Evolutionary conservation across 2,329 filamentous ascomycete genomes (phyloP).

Genomic region (Colletotrichum siamense): DNA sequence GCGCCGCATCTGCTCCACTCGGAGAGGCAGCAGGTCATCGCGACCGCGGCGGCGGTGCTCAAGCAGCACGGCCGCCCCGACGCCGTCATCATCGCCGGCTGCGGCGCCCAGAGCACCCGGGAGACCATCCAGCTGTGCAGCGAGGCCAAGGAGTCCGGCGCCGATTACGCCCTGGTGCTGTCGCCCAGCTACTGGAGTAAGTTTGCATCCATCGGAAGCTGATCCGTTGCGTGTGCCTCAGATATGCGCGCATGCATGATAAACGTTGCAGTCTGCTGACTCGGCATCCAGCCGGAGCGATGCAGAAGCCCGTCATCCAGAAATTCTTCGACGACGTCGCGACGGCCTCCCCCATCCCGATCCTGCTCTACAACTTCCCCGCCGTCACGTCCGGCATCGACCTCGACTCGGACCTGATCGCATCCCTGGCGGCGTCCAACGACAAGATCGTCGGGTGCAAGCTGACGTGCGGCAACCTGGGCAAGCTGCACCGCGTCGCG

Average conservation of each 20-base stretch:
- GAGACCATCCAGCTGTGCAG: constrained; percentile 65
- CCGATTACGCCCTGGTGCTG: constrained; percentile 66
- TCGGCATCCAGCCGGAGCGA: constrained; percentile 40
- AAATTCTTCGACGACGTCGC: constrained; percentile 67
- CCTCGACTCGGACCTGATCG: constrained; percentile 68
- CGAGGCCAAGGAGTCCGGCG: constrained; percentile 65
- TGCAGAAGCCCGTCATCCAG: constrained; percentile 61
- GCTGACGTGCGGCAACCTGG: constrained; percentile 68
- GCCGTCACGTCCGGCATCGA: constrained; percentile 72
- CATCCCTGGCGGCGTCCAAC: constrained; percentile 51
- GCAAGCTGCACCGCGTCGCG: constrained; percentile 58
- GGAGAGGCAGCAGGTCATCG: constrained; percentile 60
- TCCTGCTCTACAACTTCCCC: constrained; percentile 74
- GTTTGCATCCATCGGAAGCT: constrained; percentile 40
- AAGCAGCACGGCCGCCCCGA: constrained; percentile 49
- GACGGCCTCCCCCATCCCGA: constrained; percentile 52
- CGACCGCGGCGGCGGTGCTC: constrained; percentile 56
- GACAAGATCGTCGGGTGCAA: constrained; percentile 70
- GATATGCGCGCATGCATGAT: background rate
- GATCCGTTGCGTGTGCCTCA: constrained; percentile 42
- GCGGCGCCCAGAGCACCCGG: constrained; percentile 67
- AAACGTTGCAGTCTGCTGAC: constrained; percentile 51
- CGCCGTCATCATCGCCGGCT: constrained; percentile 64
- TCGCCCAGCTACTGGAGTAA: constrained; percentile 68
- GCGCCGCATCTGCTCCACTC: constrained; percentile 57